These are phyloP conservation scores for Linnemannia exigua DNA, from an alignment of 192 early-diverging fungal genomes.

Conservation along the genomic window DNA sequence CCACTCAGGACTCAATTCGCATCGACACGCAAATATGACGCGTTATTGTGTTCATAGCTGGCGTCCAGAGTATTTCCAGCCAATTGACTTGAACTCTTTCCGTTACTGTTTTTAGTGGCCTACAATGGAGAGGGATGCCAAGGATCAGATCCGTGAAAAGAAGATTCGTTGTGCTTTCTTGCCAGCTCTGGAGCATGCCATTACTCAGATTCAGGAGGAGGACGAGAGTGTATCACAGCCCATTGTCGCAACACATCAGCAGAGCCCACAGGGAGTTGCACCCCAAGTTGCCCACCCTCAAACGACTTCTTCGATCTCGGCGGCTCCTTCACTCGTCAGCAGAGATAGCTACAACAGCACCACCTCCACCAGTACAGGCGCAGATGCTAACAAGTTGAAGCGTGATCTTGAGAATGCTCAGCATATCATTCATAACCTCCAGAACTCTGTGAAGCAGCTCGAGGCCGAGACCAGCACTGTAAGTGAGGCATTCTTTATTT, in stretches of 20 bases:
- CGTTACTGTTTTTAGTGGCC: constrained; percentile 68
- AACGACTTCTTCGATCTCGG: neutral
- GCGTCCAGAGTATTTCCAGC: neutral
- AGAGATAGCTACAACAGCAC: constrained; percentile 12
- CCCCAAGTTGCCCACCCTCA: neutral
- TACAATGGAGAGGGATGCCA: constrained; percentile 70
- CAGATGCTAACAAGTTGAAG: constrained; percentile 26
- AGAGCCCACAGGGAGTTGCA: neutral
- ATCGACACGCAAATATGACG: neutral
- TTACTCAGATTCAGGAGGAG: constrained; percentile 35
- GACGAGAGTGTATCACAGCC: constrained; percentile 7
- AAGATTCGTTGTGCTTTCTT: constrained; percentile 76
- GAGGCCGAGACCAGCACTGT: constrained; percentile 42
- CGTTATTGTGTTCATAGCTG: neutral
- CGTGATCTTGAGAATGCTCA: constrained; percentile 40
- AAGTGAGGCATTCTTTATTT: constrained; percentile 6
- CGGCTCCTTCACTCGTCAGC: neutral
- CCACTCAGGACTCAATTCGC: neutral
- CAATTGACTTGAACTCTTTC: neutral
- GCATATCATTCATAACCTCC: constrained; percentile 29
- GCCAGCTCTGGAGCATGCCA: constrained; percentile 34
- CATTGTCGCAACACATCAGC: neutral
- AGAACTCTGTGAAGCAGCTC: constrained; percentile 26
- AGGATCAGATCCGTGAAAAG: constrained; percentile 73
- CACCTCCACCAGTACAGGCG: neutral